Percentiles rank a stretch among this genome's conserved stretches.
phyloP scores from a whole-genome alignment of 768 basidiomycete species.

The Naganishia vaughanmartiniae region DNA sequence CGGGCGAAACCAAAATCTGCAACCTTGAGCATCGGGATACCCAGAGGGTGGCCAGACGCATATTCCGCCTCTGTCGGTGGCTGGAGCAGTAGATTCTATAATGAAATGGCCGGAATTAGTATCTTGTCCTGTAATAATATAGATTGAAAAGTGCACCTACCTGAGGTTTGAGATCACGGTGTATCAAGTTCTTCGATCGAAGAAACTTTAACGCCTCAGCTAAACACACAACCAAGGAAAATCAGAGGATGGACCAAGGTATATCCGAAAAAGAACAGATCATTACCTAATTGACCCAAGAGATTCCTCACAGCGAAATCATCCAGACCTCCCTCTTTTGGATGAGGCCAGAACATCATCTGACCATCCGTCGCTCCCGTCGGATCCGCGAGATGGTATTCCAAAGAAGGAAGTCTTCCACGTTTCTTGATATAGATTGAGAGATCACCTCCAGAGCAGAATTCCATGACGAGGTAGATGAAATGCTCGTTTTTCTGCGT shows the following conservation, averaged over 20 bases:
- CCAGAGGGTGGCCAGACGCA: conserved; percentile 80
- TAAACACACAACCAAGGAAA: conserved; percentile 44
- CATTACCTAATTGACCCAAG: conserved; percentile 77
- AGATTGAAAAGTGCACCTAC: conserved; percentile 23
- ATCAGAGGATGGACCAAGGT: neutral
- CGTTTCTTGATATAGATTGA: conserved; percentile 96
- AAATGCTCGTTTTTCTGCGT: conserved; percentile 56
- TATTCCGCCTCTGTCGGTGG: conserved; percentile 76
- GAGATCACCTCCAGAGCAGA: conserved; percentile 91
- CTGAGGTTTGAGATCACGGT: conserved; percentile 97
- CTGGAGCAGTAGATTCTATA: conserved; percentile 83
- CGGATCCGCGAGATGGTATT: conserved; percentile 66
- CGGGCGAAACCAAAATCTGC: conserved; percentile 98
- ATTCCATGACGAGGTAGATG: conserved; percentile 94
- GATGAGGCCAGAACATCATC: conserved; percentile 84
- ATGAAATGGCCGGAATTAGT: neutral
- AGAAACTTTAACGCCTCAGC: conserved; percentile 92
- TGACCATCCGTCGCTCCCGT: conserved; percentile 56
- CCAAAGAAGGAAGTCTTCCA: conserved; percentile 84
- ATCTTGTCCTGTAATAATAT: neutral
- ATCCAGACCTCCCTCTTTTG: conserved; percentile 81
- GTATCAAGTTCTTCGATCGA: conserved; percentile 81
- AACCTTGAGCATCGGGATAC: conserved; percentile 91
- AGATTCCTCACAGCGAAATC: conserved; percentile 89
- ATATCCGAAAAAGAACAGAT: conserved; percentile 1